These are phyloP conservation scores for Colletotrichum scovillei DNA, from an alignment of 2,329 filamentous ascomycete genomes.

Conservation along the genomic window DNA sequence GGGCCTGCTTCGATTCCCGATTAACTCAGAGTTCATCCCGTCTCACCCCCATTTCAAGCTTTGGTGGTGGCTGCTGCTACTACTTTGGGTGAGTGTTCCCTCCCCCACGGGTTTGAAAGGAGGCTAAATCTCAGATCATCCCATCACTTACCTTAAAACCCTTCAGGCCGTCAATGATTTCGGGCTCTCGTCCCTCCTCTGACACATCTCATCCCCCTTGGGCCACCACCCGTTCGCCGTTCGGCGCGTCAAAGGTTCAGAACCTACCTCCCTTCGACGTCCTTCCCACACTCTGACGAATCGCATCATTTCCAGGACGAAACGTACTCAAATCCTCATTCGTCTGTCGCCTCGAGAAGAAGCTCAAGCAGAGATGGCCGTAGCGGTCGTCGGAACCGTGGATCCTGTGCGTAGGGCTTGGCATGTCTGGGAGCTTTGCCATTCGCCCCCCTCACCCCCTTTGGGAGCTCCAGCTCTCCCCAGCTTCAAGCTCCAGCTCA, in stretches of 20 bases:
- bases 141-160: not conserved
- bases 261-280: not conserved
- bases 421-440: not conserved
- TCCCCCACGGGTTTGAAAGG: not conserved
- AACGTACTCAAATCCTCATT: not conserved
- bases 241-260: not conserved
- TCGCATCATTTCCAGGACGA: not conserved
- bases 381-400: not conserved
- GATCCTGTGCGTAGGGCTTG: not conserved
- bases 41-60: not conserved
- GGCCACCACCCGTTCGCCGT: not conserved
- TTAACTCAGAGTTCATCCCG: slow-evolving; percentile 7
- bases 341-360: not conserved
- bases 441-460: not conserved
- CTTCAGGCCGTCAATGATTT: not conserved
- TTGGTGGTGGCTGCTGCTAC: not conserved
- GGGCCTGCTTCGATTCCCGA: not conserved
- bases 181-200: not conserved
- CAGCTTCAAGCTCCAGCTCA: not conserved
- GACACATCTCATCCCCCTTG: not conserved
- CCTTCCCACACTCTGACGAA: not conserved
- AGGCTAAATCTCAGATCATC: not conserved
- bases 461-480: too few relatives aligned
- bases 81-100: too few relatives aligned
- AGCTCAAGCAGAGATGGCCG: not conserved